A percentile compares a stretch with the other conserved stretches of the same genome.
Evolutionary conservation across 2,329 filamentous ascomycete genomes (phyloP).

Genomic region (Nigrospora sphaerica): DNA sequence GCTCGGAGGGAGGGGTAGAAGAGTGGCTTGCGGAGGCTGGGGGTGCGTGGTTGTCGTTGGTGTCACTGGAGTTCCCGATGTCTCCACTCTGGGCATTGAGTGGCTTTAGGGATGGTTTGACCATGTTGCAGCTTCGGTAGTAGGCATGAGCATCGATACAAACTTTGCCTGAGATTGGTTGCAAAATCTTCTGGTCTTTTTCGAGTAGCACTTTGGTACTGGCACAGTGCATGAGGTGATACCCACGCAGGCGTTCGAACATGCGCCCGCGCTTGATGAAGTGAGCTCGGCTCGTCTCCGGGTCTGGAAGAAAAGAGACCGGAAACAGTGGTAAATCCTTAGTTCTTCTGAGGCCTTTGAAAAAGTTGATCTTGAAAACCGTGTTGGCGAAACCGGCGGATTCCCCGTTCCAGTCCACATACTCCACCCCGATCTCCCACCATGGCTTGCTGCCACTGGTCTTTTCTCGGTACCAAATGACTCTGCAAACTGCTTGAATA

Average conservation of each 20-base stretch:
- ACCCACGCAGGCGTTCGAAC: constrained; percentile 24
- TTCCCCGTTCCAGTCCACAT: constrained; percentile 27
- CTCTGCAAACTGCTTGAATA: constrained; percentile 26
- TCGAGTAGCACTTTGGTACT: constrained; percentile 19
- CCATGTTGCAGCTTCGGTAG: constrained; percentile 19
- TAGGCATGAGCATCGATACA: constrained; percentile 27
- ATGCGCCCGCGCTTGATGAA: constrained; percentile 21
- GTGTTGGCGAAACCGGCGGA: constrained; percentile 18
- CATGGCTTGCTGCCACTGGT: too few relatives aligned
- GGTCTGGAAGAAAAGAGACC: constrained; percentile 14
- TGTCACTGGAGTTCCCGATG: too few relatives aligned
- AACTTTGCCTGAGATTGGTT: constrained; percentile 21
- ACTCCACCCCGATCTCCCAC: constrained; percentile 23
- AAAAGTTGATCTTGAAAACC: constrained; percentile 15
- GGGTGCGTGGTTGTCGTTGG: too few relatives aligned
- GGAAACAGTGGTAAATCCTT: constrained; percentile 20
- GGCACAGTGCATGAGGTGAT: constrained; percentile 19
- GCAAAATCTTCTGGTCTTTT: constrained; percentile 12
- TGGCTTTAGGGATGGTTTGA: constrained; percentile 13
- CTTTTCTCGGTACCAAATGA: constrained; percentile 19
- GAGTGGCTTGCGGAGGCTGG: too few relatives aligned
- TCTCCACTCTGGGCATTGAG: constrained; percentile 4
- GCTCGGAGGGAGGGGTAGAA: too few relatives aligned
- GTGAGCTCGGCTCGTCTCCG: constrained; percentile 12
- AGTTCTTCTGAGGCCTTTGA: constrained; percentile 17